Evolutionary conservation across 164 flowering plant genomes (phyloP), one percentile per base, ranked within the genome.

Genomic region (Euptelea pleiosperma): DNA sequence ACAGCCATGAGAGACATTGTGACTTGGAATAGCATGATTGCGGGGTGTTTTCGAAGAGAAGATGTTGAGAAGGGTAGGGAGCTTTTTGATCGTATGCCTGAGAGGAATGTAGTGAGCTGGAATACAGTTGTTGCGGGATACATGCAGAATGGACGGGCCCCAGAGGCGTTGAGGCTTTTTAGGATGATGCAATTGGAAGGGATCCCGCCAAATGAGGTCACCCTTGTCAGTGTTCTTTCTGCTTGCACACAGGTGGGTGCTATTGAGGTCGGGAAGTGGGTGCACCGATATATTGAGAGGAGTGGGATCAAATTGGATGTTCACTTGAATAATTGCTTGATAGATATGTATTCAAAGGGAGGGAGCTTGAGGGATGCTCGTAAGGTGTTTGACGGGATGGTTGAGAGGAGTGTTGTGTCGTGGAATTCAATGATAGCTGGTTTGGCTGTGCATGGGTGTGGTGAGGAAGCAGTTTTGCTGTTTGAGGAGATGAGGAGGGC

Each of bases 391-490:
- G 61, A 70, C 49, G 70, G 57, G 39, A 67, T 70, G 75, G n/a
- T 18, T 29, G 49, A 37, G 9, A 63, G 67, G 54, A 59, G 47
- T 61, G 51, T 67, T 11, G 66, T 70, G 14, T 67, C 73, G 4
- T 75, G 67, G 63, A 75, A 71, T 47, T 33, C 78, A 5, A 74
- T 74, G 70, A 70, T 74, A 31, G 26, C 51, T 34, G 70, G 75
- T 15, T 65, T 64, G 21, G 73, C 76, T 22, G 52, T 71, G 62
- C 66, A 59, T 49, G 72, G 75, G 8, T 45, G 47, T 49, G 70
- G 71, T 12, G 56, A 53, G 12, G 63, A 46, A 29, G 75, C 78
- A 8, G 41, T 68, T 28, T 49, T 30, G 21, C 30, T 71, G 22
- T 68, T 71, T 26, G 59, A 68, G n/a, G 52, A 55, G 35, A 71